Conservation (phyloP, 441 rosid genomes). For the Pelargonium citronellum region DNA sequence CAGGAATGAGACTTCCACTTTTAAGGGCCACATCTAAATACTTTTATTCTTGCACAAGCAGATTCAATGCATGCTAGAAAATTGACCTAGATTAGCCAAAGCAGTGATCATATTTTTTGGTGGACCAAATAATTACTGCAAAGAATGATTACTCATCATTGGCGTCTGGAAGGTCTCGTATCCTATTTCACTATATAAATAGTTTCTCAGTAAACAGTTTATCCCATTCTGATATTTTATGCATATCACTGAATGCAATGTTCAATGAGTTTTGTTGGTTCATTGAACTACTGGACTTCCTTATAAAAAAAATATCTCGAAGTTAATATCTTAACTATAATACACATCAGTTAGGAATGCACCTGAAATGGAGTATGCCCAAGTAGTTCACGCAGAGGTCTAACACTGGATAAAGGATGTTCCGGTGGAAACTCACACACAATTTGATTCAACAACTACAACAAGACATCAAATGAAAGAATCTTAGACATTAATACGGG, state of each 20-base stretch:
- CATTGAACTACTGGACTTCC: neutral
- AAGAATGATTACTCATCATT: neutral
- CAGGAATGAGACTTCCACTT: too few species aligned
- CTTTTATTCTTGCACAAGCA: too few species aligned
- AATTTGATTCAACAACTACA: conserved; percentile 91
- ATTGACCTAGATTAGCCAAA: too few species aligned
- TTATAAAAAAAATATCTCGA: too few species aligned
- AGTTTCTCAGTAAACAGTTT: neutral
- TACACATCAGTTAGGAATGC: conserved; percentile 7
- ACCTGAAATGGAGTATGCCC: conserved; percentile 98
- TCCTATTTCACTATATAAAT: neutral
- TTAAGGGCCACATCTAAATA: too few species aligned
- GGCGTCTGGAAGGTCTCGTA: neutral
- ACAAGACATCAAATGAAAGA: conserved; percentile 11
- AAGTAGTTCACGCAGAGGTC: conserved; percentile 90
- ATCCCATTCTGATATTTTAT: too few species aligned
- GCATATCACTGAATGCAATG: neutral
- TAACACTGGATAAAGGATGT: conserved; percentile 70
- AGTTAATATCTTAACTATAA: conserved; percentile 8
- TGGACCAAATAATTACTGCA: too few species aligned
- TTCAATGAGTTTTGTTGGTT: neutral
- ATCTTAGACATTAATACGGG: neutral
- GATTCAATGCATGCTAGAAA: too few species aligned
- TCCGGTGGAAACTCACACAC: conserved; percentile 97
- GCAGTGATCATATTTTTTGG: too few species aligned